Conservation (phyloP, 305 asterid genomes). For the Fraxinus paxiana region DNA sequence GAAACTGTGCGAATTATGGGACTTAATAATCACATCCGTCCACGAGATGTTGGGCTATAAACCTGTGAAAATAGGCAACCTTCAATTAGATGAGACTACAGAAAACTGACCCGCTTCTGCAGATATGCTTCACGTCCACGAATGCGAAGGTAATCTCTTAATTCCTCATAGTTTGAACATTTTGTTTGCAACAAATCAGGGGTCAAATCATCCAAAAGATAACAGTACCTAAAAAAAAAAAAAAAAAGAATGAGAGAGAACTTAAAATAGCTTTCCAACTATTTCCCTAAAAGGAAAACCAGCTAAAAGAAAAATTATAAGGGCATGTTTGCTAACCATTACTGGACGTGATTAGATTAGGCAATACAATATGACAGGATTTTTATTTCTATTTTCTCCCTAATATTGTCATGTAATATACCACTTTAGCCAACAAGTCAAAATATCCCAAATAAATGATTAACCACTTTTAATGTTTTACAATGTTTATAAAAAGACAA, state of each 20-base stretch:
- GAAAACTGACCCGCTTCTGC: conserved; percentile 67
- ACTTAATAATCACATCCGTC: background rate
- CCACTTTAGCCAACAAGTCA: background rate
- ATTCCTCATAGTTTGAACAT: conserved; percentile 62
- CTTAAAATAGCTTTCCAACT: conserved; percentile 7
- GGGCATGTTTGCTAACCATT: background rate
- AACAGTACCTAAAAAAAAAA: conserved; percentile 61
- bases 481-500: background rate
- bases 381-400: background rate
- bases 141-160: conserved; percentile 69
- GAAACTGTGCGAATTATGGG: background rate
- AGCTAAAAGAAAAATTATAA: background rate
- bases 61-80: background rate
- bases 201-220: conserved; percentile 81
- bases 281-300: conserved; percentile 6
- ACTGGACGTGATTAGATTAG: background rate
- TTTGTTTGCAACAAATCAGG: conserved; percentile 58
- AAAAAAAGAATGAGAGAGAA: conserved; percentile 19
- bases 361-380: background rate
- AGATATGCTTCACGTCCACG: conserved; percentile 87
- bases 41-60: background rate
- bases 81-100: conserved; percentile 8
- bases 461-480: background rate
- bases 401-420: background rate
- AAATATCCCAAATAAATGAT: background rate